Evolutionary conservation across 73 alveolate genomes (phyloP).

Genomic region (Blepharisma stoltei): DNA sequence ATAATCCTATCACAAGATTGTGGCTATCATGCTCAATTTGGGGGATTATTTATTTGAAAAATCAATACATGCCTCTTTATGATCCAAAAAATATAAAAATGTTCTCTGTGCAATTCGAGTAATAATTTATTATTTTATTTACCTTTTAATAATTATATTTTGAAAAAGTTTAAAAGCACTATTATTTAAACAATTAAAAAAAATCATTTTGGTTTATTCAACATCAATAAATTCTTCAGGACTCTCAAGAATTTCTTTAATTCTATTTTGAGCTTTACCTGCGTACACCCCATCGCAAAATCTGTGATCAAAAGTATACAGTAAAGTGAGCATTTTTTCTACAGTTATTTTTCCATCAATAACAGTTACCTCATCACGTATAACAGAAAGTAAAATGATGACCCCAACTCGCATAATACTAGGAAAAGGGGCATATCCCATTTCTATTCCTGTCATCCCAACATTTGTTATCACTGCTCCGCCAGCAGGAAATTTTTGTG

Average conservation of each 20-base stretch:
- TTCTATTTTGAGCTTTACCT: not conserved
- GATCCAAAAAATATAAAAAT: no score
- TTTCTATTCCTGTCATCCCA: not conserved
- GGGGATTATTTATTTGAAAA: no score
- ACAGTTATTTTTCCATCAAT: not conserved
- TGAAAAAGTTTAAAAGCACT: no score
- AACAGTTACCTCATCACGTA: not conserved
- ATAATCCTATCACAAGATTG: no score
- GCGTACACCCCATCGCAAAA: not conserved
- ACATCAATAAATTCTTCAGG: not conserved
- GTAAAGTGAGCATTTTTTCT: not conserved
- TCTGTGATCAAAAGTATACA: not conserved
- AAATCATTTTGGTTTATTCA: not conserved
- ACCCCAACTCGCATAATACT: not conserved
- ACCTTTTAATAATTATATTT: no score
- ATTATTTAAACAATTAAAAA: no score
- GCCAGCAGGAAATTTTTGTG: not conserved
- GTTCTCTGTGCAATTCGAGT: no score
- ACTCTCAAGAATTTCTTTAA: not conserved
- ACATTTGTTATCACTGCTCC: not conserved
- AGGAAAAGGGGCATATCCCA: conserved; percentile 14
- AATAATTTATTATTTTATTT: no score
- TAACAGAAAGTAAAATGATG: not conserved
- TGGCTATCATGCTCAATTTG: no score
- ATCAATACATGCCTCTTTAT: no score